Base-by-base conservation (phyloP, 2,329 filamentous ascomycete species). In the Cladosporium sp. region DNA sequence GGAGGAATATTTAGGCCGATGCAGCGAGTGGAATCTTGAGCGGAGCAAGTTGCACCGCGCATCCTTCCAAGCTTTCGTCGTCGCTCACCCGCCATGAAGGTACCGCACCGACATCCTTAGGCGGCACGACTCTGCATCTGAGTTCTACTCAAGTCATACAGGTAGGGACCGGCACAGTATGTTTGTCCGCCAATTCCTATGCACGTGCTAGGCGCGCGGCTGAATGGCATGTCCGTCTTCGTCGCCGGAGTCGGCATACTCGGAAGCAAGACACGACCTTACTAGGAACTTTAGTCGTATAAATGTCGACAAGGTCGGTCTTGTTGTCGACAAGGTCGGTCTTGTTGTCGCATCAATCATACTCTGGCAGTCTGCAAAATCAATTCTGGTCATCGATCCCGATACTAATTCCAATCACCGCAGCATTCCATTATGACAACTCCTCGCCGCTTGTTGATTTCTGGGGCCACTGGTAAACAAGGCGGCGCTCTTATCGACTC, bases 391-490 rank as follows among this genome's bases (percentile, higher is more conserved):
- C 41, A 12, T 47, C 7, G 2, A 5, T 47, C n/a, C n/a, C 41
- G 41, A 47, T 24, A 12, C 3, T 6, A 10, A 55, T 34, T 4
- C 8, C 28, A 3, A 11, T 5, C 18, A 14, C 30, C 32, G 28
- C 52, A 21, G 10, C 52, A 32, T 55, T 30, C 5, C 18, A 34
- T n/a, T 30, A 55, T 55, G 55, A 28, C 55, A 4, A 41, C 34
- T 8, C 15, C 55, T 41, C 55, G 55, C 21, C 55, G 55, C 8
- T 75, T 82, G 24, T 75, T 83, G 63, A 74, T 83, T 55, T 80
- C 80, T 26, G 81, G 81, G 57, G 80, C 79, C 2, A 82, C 80
- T 1, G 80, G 80, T 63, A 81, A 83, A 65, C 81, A 83, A 73
- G 81, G 81, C 65, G 79, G 80, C 60, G 77, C 80, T 28, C 75